Conservation (phyloP, 1,284 basidiomycete species). For the Apiotrichum laibachii region DNA sequence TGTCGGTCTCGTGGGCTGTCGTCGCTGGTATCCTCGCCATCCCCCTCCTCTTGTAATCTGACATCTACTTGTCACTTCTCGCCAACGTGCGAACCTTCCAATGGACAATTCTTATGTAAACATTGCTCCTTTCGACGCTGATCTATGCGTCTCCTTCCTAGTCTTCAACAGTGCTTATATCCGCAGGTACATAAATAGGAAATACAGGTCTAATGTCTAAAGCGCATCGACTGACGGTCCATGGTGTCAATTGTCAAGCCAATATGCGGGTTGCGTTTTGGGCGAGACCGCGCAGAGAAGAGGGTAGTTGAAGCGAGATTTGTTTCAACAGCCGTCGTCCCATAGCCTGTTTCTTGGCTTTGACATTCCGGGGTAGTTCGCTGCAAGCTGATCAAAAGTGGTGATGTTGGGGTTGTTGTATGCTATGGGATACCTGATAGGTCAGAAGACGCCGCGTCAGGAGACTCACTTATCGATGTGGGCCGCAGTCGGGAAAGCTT, state of each 20-base stretch:
- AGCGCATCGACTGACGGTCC: too few species aligned
- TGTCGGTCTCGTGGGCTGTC: not conserved
- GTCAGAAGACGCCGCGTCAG: not conserved
- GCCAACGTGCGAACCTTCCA: too few species aligned
- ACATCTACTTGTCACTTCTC: not conserved
- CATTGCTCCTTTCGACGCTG: not conserved
- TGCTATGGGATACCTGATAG: slow-evolving; percentile 27
- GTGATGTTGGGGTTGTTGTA: slow-evolving; percentile 50
- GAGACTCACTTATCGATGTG: slow-evolving; percentile 43
- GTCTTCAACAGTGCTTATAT: too few species aligned
- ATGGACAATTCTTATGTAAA: not conserved
- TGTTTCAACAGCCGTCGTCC: slow-evolving; percentile 28
- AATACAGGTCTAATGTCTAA: too few species aligned
- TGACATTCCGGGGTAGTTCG: not conserved
- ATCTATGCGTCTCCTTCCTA: too few species aligned
- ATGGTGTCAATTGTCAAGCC: too few species aligned
- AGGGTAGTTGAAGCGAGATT: too few species aligned
- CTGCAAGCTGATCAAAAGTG: slow-evolving; percentile 34
- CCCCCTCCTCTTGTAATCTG: slow-evolving; percentile 3
- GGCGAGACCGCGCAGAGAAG: too few species aligned
- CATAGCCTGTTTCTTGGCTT: slow-evolving; percentile 37
- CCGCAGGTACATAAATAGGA: too few species aligned
- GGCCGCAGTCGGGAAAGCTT: slow-evolving; percentile 46
- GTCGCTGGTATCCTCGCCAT: not conserved
- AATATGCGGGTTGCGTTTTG: too few species aligned